Evolutionary conservation across 345 rosid species (phyloP), one percentile per base, ranked within the genome.

Genomic region (Eucalyptus pauciflora): DNA sequence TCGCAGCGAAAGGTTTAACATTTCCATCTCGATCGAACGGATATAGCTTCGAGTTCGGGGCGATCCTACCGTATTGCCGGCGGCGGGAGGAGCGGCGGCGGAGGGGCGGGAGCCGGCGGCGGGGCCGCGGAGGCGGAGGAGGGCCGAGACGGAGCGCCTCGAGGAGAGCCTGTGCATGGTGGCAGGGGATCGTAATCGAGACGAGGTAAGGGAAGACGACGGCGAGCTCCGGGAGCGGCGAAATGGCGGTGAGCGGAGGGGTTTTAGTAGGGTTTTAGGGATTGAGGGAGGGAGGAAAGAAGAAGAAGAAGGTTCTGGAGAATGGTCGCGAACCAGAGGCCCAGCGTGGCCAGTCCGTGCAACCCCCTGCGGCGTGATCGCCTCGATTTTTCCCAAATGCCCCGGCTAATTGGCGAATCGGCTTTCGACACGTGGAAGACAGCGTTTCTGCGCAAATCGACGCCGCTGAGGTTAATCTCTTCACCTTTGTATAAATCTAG

Each of bases 101-200:
- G 93, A 87, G 49, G 91, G 89, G 88, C 87, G 88, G 94, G 76
- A 71, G 87, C 91, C 12, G 29, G 13, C 13, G 62, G 62, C 89
- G 17, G 93, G 58, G 90, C 94, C 90, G 20, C 93, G 91, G 87
- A 90, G 62, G 89, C 96, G 93, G 31, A 96, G 89, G 88, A 94
- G 24, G 51, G 95, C 85, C 52, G 97, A 95, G 86, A 95, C 93
- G 11, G 98, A 94, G 87, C 97, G 98, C 92, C 93, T 92, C 3
- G 96, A 92, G 87, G 96, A 92, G 87, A 97, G 93, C 85, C 93
- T 93, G 88, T 96, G 93, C 99, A 97, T 97, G 87, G 60, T 93
- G 80, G 43, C 41, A 85, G 33, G 22, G 80, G 56, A 20, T 13
- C 9, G 49, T 29, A 0, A 80, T 41, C 4, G 83, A n/a, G 85